phyloP scores from a whole-genome alignment of 495 filamentous ascomycete genomes.

The Daldinia vernicosa region DNA sequence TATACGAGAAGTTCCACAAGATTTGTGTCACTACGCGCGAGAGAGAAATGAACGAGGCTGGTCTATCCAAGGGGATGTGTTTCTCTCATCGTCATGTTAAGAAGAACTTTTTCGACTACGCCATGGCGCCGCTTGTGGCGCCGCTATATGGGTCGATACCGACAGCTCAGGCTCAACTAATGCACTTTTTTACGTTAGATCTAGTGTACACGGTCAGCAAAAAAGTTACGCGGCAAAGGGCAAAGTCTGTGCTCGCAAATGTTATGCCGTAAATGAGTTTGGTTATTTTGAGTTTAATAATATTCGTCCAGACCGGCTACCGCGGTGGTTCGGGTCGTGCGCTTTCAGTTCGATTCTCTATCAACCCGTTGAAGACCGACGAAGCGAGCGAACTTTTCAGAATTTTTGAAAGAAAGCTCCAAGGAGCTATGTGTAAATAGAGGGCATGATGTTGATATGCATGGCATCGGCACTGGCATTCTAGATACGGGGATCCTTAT shows the following conservation, averaged over 20 bases:
- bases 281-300: constrained; percentile 33
- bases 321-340: constrained; percentile 10
- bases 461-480: constrained; percentile 63
- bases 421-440: constrained; percentile 56
- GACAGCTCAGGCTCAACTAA: constrained; percentile 67
- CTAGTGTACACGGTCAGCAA: constrained; percentile 73
- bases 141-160: constrained; percentile 70
- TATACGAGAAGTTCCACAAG: constrained; percentile 70
- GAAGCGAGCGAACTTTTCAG: constrained; percentile 41
- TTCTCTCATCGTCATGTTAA: constrained; percentile 63
- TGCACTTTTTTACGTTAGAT: constrained; percentile 72
- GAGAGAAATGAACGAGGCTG: constrained; percentile 69
- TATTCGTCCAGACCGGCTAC: constrained; percentile 29
- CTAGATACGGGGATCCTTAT: constrained; percentile 57
- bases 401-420: constrained; percentile 47
- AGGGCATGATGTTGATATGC: constrained; percentile 63
- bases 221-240: constrained; percentile 62
- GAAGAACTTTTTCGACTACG: constrained; percentile 62
- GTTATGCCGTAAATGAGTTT: constrained; percentile 53
- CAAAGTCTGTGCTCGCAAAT: constrained; percentile 53
- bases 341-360: constrained; percentile 46
- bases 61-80: constrained; percentile 65
- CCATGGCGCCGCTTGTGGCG: constrained; percentile 68
- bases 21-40: constrained; percentile 65
- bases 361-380: constrained; percentile 41